phyloP scores from a whole-genome alignment of 768 basidiomycete genomes.

The Boletus barrowsii region DNA sequence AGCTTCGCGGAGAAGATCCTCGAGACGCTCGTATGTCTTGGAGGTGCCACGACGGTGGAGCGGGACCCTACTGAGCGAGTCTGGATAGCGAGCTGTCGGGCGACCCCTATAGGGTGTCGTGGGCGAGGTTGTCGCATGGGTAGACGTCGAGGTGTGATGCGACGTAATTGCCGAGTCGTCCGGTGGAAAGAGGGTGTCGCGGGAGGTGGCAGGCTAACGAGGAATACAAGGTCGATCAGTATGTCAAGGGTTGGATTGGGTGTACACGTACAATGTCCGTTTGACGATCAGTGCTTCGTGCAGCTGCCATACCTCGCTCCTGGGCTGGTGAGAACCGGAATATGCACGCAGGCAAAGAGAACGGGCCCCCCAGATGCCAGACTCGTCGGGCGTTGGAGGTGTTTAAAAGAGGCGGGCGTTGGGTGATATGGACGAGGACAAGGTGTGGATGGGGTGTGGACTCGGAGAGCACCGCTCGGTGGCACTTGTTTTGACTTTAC shows the following conservation, averaged over 20 bases:
- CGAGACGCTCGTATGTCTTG: constrained; percentile 77
- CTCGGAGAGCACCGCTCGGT: constrained; percentile 1
- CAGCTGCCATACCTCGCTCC: constrained; percentile 15
- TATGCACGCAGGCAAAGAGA: not conserved
- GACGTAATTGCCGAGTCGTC: constrained; percentile 7
- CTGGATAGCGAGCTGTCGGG: constrained; percentile 49
- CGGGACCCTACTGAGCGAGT: constrained; percentile 62
- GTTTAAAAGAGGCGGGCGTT: not conserved
- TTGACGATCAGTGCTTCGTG: constrained; percentile 14
- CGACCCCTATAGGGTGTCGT: constrained; percentile 44
- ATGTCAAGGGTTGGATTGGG: not conserved
- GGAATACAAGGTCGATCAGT: constrained; percentile 11
- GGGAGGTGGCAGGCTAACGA: constrained; percentile 10
- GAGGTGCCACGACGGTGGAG: constrained; percentile 78
- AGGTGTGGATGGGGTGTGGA: not conserved
- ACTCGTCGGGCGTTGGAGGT: not conserved
- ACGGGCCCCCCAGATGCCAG: constrained; percentile 4
- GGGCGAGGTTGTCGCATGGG: constrained; percentile 9
- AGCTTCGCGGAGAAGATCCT: constrained; percentile 81
- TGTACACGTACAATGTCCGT: constrained; percentile 16
- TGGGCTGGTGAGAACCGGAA: not conserved
- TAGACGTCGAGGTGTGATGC: constrained; percentile 7
- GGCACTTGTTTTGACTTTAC: not conserved
- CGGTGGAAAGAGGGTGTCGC: constrained; percentile 2
- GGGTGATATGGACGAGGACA: no score